phyloP scores from a whole-genome alignment of 306 rosid species.

The Dicorynia guianensis region DNA sequence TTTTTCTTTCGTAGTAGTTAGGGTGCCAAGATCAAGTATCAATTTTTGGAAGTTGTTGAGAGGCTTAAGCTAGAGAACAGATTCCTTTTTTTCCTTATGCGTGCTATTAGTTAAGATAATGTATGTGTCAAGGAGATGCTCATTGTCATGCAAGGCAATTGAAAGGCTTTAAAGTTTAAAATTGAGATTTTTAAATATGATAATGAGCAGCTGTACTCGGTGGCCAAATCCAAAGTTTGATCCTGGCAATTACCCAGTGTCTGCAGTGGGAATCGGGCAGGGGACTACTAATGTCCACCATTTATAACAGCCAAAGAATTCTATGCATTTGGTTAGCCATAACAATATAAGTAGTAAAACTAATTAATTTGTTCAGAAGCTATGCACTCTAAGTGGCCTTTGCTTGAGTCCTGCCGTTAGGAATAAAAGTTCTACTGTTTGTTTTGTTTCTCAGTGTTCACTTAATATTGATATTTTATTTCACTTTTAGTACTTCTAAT shows the following conservation, averaged over 20 bases:
- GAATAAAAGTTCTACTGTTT: neutral
- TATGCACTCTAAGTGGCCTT: neutral
- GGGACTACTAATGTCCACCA: neutral
- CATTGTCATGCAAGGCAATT: neutral
- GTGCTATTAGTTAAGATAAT: no score
- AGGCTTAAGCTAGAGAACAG: slow-evolving; percentile 10
- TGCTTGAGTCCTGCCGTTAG: neutral
- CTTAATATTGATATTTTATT: neutral
- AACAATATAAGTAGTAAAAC: neutral
- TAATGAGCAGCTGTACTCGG: neutral
- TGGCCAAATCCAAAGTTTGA: slow-evolving; percentile 17
- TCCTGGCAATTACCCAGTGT: slow-evolving; percentile 21
- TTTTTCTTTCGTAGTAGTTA: neutral
- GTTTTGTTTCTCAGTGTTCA: slow-evolving; percentile 2
- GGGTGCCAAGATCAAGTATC: neutral
- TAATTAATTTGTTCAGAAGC: neutral
- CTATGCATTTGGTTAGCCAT: neutral
- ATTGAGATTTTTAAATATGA: slow-evolving; percentile 16
- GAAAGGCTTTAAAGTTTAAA: slow-evolving; percentile 18
- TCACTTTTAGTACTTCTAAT: neutral
- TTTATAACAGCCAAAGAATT: neutral
- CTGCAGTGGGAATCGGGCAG: neutral
- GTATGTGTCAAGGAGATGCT: slow-evolving; percentile 1
- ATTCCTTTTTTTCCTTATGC: slow-evolving; percentile 10
- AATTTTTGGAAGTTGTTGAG: neutral